Evolutionary conservation across 345 rosid species (phyloP), one percentile per base, ranked within the genome.

Genomic region (Melastoma malabathricum): DNA sequence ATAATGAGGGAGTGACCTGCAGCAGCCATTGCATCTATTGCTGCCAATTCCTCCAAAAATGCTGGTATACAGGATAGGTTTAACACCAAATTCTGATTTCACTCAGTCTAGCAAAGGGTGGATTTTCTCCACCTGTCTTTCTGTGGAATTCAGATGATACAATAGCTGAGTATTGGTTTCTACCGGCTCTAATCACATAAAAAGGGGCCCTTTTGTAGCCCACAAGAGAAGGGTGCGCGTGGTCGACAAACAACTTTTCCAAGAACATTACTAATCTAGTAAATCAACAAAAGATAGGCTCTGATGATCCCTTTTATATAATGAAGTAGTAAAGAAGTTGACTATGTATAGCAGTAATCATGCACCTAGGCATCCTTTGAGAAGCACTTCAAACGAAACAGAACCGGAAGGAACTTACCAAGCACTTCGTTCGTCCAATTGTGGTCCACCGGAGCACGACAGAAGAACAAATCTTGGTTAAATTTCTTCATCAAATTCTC

Each of bases 41-140:
- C 72, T 3, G 98, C 97, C 54, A 92, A 72, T 76, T 87, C 95
- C 97, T 7, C 97, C 97, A 18, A 81, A 92, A 60, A 84, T 64
- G 68, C 94, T 76, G 0, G 83, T 69, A 70, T 83, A 76, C 64
- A 92, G 74, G 45, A 77, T 66, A 2, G 98, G 94, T 72, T 79
- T 78, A 62, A 65, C 63, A 22, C 97, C 86, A 56, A 87, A 87
- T 69, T 84, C 90, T 59, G 90, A 79, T 53, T 79, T 76, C 39
- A 87, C 59, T 97, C 98, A 92, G 46, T 74, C 55, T 15, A 92
- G 90, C 48, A 92, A 62, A 59, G 97, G 98, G 72, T 84, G 95
- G 18, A 92, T 67, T 54, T 81, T 82, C 74, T 87, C 77, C 59
- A 82, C 97, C 52, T 87, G 98, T 48, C 54, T 48, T 18, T 78